Evolutionary conservation across 306 rosid species (phyloP), one percentile per base, ranked within the genome.

Genomic region (Coriaria nepalensis): DNA sequence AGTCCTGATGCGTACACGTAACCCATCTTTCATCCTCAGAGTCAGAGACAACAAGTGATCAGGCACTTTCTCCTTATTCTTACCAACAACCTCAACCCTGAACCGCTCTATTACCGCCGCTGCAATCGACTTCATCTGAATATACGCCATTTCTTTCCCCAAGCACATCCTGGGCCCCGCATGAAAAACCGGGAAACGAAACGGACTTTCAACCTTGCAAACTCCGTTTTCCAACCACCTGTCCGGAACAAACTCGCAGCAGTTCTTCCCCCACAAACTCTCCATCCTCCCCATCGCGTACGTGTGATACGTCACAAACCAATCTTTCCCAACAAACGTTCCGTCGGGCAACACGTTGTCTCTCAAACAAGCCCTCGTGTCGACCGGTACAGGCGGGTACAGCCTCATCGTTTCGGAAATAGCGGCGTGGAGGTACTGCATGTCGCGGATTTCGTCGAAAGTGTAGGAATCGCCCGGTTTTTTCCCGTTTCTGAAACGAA

Each of bases 201-300:
- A 86, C 40, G 71, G 73, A 33, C 63, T 79, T 59, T 79, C 86
- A 0, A 9, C 40, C 50, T 53, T 49, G 20, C 7, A 86, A 0
- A 52, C 32, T 0, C 87, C 86, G 7, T 72, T 69, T 6, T 81
- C 77, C 2, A 86, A 8, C 95, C 95, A 86, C 60, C 88, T 67
- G 6, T 86, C 93, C 0, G 93, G 88, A 33, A 34, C 37, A 47
- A 41, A 86, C 8, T 71, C 86, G 0, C 2, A 1, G 7, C 59
- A 72, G 3, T 72, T 70, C 13, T 74, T 37, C 4, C 96, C 93
- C 96, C 96, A 79, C 4, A 86, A 47, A 34, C 40, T 68, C 73
- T 76, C 90, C 79, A 72, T 77, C 33, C 96, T 72, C 33, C 86
- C 96, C 96, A 86, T 86, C 0, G 86, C 90, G 6, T 78, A 86